Evolutionary conservation across 768 basidiomycete genomes (phyloP).

Genomic region (Rhizopogon sp.): DNA sequence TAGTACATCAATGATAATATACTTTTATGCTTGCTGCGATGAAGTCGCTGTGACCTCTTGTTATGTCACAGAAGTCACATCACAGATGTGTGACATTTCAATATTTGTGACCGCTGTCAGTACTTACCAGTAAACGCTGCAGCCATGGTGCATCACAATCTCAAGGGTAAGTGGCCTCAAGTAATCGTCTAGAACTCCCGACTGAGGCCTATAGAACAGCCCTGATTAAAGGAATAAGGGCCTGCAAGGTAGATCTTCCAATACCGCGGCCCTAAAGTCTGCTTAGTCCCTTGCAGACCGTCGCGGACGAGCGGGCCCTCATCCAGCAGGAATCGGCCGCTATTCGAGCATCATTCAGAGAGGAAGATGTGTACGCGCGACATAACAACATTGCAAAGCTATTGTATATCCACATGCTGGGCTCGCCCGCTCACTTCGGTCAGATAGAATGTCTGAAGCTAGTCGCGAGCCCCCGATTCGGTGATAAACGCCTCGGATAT

Average conservation of each 20-base stretch:
- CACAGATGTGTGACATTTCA: neutral
- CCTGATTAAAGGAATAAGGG: conserved; percentile 95
- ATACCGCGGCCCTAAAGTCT: conserved; percentile 12
- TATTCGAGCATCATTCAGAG: conserved; percentile 93
- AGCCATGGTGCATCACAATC: conserved; percentile 77
- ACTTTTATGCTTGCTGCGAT: no score
- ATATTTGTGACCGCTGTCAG: neutral
- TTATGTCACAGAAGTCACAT: neutral
- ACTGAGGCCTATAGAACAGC: conserved; percentile 44
- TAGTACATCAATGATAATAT: no score
- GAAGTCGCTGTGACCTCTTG: no score
- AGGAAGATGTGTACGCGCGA: conserved; percentile 92
- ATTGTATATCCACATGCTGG: conserved; percentile 98
- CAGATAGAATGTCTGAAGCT: conserved; percentile 97
- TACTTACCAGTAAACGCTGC: neutral
- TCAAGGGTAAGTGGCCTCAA: conserved; percentile 56
- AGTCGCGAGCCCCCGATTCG: conserved; percentile 91
- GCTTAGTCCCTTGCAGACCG: conserved; percentile 56
- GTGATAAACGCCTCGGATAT: conserved; percentile 95
- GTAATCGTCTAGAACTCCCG: neutral
- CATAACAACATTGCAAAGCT: conserved; percentile 98
- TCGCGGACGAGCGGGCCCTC: conserved; percentile 95
- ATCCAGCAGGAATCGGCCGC: conserved; percentile 98
- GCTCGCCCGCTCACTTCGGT: conserved; percentile 97
- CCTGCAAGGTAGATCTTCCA: conserved; percentile 74